Evolutionary conservation across 2,329 filamentous ascomycete species (phyloP), one percentile per base, ranked within the genome.

Genomic region (Shiraia sp.): DNA sequence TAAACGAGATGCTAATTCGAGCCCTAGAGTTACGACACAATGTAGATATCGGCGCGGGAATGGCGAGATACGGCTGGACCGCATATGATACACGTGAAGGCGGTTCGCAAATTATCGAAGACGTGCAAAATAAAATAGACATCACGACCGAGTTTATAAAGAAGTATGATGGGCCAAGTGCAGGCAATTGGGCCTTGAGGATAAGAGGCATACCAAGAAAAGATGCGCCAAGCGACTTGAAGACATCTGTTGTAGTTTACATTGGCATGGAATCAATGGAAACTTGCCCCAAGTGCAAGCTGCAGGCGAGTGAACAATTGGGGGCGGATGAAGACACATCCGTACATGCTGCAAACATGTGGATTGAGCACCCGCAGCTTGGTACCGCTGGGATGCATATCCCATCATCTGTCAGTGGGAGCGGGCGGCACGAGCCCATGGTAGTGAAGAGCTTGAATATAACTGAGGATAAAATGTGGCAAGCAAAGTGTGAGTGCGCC

Each of bases 61-160:
- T 97, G 81, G 85, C 82, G 30, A 91, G 91, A 34, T 97, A 97
- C 68, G 92, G 92, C 47, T 99, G 93, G 92, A 90, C 96, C 57
- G 88, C 93, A 65, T 99, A 95, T 70, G 91, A 97, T 72, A 83
- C 89, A 23, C 80, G 92, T 42, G 85, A 78, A 38, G 93, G 92
- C 46, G 93, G 92, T 34, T 78, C 87, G 13, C 89, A 97, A 71
- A 86, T 86, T 2, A 91, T 97, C 42, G 88, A 92, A 61, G 93
- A 97, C 65, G 82, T 83, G 36, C 85, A 81, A 30, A 97, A 96
- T 71, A 81, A 81, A 38, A 79, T 97, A 49, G 90, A 96, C 71
- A 79, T 97, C 48, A 93, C 87, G 7, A 96, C 92, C 17, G 87
- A 87, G 29, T 96, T 96, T 70, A 82, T 96, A 63, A 97, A 97